Evolutionary conservation across 768 basidiomycete genomes (phyloP), one percentile per base, ranked within the genome.

Genomic region (Cubamyces lactineus): DNA sequence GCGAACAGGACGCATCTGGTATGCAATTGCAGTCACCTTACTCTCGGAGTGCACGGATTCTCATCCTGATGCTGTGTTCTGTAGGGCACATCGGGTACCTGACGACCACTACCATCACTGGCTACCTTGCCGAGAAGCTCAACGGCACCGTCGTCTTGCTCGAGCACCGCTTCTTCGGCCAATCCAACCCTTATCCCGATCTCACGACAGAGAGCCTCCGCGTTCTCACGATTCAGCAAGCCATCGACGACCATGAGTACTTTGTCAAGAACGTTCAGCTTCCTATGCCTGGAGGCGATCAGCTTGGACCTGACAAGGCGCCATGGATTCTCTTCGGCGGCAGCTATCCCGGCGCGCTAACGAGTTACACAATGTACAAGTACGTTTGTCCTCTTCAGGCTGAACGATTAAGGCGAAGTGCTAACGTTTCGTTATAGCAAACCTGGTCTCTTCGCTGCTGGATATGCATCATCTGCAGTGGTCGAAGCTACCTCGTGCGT

Each of bases 121-220:
- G 88, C 15, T 76, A 79, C 52, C 84, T 89, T 61, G 85, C 87
- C 8, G 84, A 88, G 68, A 84, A 86, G 70, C 78, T 88, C 59
- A 82, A 82, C 39, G 89, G 85, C 21, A 83, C 84, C 16, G 80
- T 82, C 5, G 76, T 91, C 64, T 75, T 90, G 28, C 62, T 90
- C 24, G 89, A 91, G 67, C 89, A 91, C 68, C 81, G 90, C 23
- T 92, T 86, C 78, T 91, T 85, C 63, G 89, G 89, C 15, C 73
- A 82, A 17, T 91, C 88, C 59, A 92, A 89, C 69, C 89, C 89
- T 3, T 80, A 79, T 49, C 76, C 81, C 21, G 79, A 90, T 70
- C 79, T 91, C 24, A 82, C 77, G 38, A 81, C 81, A 28, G 72
- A 80, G 66, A 89, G 85, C 68, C 74, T 91, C 46, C 73, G 75